Conservation (phyloP, 306 rosid genomes). For the Benincasa hispida region DNA sequence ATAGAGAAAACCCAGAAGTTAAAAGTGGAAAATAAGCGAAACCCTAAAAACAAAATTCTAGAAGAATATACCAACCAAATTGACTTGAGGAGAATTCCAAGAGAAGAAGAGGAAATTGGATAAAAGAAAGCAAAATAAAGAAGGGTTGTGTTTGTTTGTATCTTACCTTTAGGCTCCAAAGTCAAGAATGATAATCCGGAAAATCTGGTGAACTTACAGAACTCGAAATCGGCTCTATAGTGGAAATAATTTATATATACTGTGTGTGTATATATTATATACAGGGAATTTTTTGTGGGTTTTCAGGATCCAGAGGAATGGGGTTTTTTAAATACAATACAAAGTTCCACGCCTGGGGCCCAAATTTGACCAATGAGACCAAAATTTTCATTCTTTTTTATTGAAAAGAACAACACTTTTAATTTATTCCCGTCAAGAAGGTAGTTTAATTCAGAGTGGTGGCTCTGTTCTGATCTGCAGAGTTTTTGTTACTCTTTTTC, state of each 20-base stretch:
- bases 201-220: background rate
- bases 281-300: background rate
- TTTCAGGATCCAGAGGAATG: background rate
- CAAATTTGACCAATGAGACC: background rate
- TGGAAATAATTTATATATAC: background rate
- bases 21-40: slow-evolving; percentile 20
- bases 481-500: background rate
- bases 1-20: slow-evolving; percentile 8
- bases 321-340: background rate
- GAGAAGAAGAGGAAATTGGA: background rate
- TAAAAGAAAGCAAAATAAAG: background rate
- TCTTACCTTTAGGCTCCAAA: background rate
- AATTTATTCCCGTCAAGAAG: background rate
- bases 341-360: background rate
- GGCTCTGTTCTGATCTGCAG: background rate
- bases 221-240: background rate
- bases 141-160: background rate
- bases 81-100: background rate
- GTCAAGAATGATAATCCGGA: background rate
- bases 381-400: background rate
- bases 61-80: slow-evolving; percentile 23
- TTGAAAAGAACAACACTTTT: background rate
- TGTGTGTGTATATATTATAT: no score
- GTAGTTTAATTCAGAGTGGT: background rate
- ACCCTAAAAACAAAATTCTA: slow-evolving; percentile 18